phyloP scores from a whole-genome alignment of 441 rosid genomes.

The Populus hybrid region DNA sequence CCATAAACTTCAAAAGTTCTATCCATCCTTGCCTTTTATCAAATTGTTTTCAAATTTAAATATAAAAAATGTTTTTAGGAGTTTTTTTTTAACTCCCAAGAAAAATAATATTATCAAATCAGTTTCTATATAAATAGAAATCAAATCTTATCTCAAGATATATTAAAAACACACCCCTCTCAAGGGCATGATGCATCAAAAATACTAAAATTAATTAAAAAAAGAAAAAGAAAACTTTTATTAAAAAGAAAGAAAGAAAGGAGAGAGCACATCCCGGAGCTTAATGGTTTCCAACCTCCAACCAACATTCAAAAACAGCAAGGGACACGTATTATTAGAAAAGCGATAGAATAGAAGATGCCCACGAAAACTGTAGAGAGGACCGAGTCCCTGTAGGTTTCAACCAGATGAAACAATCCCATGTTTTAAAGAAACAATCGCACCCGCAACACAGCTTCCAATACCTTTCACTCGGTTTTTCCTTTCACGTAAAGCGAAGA shows the following conservation, averaged over 20 bases:
- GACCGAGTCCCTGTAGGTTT: neutral
- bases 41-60: no score
- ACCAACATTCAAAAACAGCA: neutral
- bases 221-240: neutral
- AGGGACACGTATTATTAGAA: neutral
- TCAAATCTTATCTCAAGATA: no score
- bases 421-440: neutral
- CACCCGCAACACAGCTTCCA: neutral
- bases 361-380: neutral
- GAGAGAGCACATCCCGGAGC: neutral
- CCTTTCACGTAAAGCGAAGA: neutral
- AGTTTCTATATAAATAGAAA: no score
- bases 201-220: neutral
- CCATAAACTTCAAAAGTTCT: no score
- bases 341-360: neutral
- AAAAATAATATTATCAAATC: no score
- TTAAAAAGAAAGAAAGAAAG: neutral
- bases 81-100: no score
- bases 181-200: no score
- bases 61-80: no score
- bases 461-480: neutral
- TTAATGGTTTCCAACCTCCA: constrained; percentile 26
- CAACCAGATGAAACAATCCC: neutral
- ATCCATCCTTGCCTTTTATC: no score
- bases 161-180: no score